Evolutionary conservation across 345 rosid species (phyloP).

Genomic region (Populus alba): DNA sequence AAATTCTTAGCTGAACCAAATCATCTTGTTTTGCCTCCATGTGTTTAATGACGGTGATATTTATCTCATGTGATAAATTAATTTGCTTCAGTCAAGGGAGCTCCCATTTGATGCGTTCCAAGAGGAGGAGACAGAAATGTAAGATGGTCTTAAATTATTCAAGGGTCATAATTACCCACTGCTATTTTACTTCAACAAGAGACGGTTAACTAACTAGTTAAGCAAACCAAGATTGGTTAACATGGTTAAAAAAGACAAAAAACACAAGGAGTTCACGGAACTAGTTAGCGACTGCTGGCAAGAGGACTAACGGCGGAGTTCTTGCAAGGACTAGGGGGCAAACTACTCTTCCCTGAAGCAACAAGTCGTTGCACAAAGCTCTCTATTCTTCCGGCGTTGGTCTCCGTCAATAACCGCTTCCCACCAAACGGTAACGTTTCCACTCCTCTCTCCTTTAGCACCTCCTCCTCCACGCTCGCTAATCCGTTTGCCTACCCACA

Average conservation of each 20-base stretch:
- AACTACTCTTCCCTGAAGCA: conserved; percentile 69
- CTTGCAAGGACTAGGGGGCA: conserved; percentile 87
- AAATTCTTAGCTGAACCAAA: not conserved
- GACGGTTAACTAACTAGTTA: conserved; percentile 7
- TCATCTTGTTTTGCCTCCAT: not conserved
- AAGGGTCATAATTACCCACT: conserved; percentile 1
- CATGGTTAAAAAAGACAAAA: conserved; percentile 2
- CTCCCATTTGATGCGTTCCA: not conserved
- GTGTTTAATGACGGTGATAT: not conserved
- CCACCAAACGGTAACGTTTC: conserved; percentile 90
- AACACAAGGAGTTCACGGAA: not conserved
- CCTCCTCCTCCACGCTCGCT: conserved; percentile 48
- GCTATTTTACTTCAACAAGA: conserved; percentile 6
- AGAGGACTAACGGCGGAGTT: conserved; percentile 63
- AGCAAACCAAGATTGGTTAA: conserved; percentile 11
- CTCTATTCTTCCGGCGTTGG: conserved; percentile 73
- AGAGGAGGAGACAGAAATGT: not conserved
- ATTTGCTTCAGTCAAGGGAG: not conserved
- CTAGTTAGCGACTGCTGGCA: conserved; percentile 57
- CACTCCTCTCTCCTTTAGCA: conserved; percentile 71
- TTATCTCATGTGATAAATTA: not conserved
- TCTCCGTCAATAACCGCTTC: conserved; percentile 82
- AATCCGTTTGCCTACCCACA: conserved; percentile 60
- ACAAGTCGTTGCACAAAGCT: conserved; percentile 74
- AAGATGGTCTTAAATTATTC: not conserved